Evolutionary conservation across 768 basidiomycete genomes (phyloP).

Genomic region (Naganishia vaughanmartiniae): DNA sequence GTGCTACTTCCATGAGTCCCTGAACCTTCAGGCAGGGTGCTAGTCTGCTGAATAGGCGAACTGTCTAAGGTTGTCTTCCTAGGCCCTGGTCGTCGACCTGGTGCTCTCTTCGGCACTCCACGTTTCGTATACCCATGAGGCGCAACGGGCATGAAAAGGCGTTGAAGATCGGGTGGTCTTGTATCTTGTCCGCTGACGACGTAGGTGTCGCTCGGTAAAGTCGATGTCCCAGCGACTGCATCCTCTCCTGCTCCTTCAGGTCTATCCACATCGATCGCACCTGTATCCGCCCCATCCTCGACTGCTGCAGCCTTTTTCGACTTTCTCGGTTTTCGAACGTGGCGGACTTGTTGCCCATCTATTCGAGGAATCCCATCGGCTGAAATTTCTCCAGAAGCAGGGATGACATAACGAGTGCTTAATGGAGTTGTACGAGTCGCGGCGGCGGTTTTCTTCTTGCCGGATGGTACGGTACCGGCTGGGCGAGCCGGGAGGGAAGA

Average conservation of each 20-base stretch:
- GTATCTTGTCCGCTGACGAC: not conserved
- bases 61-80: not conserved
- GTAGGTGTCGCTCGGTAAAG: not conserved
- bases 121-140: slow-evolving; percentile 3
- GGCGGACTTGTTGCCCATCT: slow-evolving; percentile 1
- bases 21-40: no score
- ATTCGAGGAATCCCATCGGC: slow-evolving; percentile 17
- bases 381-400: slow-evolving; percentile 5
- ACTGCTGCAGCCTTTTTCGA: not conserved
- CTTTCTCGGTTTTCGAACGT: not conserved
- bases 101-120: not conserved
- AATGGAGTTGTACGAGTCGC: not conserved
- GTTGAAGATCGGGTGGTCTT: not conserved
- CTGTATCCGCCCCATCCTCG: not conserved
- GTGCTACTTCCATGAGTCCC: no score
- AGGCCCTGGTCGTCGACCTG: not conserved
- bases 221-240: not conserved
- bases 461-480: not conserved
- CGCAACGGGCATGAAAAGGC: slow-evolving; percentile 6
- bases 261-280: not conserved
- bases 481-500: not conserved
- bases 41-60: not conserved
- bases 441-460: not conserved
- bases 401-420: slow-evolving; percentile 9
- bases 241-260: not conserved